phyloP scores from a whole-genome alignment of 2,329 filamentous ascomycete genomes.

The Blumeriella jaapii region DNA sequence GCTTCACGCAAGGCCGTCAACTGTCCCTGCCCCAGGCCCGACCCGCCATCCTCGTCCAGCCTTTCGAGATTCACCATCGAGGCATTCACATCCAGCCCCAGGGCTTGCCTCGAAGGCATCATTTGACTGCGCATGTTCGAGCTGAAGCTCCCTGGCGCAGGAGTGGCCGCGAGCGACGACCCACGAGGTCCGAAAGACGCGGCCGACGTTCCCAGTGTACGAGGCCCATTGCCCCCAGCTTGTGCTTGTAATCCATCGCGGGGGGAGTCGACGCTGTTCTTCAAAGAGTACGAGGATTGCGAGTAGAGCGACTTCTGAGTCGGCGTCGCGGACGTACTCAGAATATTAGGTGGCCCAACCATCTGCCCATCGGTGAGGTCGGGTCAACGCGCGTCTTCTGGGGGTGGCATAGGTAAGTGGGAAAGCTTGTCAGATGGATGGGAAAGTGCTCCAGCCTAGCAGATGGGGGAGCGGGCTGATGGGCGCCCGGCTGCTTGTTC shows the following conservation, averaged over 20 bases:
- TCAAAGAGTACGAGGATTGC: constrained; percentile 32
- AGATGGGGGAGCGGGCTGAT: no score
- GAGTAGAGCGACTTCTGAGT: constrained; percentile 40
- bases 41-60: constrained; percentile 50
- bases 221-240: constrained; percentile 32
- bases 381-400: constrained; percentile 19
- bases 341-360: constrained; percentile 33
- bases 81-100: constrained; percentile 44
- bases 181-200: constrained; percentile 56
- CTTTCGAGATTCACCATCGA: constrained; percentile 39
- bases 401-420: constrained; percentile 26
- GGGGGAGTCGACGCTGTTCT: constrained; percentile 36
- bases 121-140: constrained; percentile 70
- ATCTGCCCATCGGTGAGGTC: constrained; percentile 26
- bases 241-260: constrained; percentile 43
- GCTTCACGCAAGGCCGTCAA: constrained; percentile 68
- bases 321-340: constrained; percentile 42
- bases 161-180: constrained; percentile 58
- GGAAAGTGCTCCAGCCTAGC: constrained; percentile 15
- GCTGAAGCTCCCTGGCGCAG: constrained; percentile 76
- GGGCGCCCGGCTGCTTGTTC: no score
- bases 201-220: constrained; percentile 40
- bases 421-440: constrained; percentile 12
- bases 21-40: constrained; percentile 57
- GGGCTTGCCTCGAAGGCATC: constrained; percentile 48